These are phyloP conservation scores for Sporothrix variecibatus DNA, from an alignment of 2,329 filamentous ascomycete species.

Conservation along the genomic window DNA sequence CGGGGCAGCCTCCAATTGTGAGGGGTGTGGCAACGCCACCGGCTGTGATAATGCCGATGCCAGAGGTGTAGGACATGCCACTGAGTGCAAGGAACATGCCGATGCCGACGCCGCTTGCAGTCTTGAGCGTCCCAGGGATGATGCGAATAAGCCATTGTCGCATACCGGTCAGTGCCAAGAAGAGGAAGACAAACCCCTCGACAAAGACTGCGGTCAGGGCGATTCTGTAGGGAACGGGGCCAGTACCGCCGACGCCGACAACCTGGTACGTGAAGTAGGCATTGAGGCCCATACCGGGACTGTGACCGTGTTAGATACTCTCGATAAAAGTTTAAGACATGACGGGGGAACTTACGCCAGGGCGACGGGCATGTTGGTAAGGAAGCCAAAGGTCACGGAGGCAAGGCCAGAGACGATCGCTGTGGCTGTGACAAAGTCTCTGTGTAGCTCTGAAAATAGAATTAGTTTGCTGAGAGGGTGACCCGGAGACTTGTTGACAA, in stretches of 20 bases:
- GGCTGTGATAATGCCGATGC: slow-evolving; percentile 74
- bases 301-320: slow-evolving; percentile 35
- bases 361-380: slow-evolving; percentile 79
- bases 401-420: slow-evolving; percentile 76
- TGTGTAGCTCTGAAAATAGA: slow-evolving; percentile 57
- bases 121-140: slow-evolving; percentile 66
- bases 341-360: slow-evolving; percentile 58
- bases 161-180: slow-evolving; percentile 67
- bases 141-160: slow-evolving; percentile 71
- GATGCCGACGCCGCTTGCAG: slow-evolving; percentile 65
- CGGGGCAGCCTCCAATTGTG: slow-evolving; percentile 72
- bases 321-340: not conserved
- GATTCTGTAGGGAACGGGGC: slow-evolving; percentile 58
- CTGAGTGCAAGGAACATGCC: slow-evolving; percentile 65
- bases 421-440: slow-evolving; percentile 80
- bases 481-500: not conserved
- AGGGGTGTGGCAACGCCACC: slow-evolving; percentile 70
- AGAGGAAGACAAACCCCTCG: slow-evolving; percentile 65
- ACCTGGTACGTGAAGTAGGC: slow-evolving; percentile 70
- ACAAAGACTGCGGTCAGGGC: slow-evolving; percentile 66
- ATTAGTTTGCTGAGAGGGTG: too few relatives aligned
- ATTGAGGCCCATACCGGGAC: slow-evolving; percentile 68
- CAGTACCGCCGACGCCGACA: slow-evolving; percentile 60
- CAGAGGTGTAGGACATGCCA: slow-evolving; percentile 73
- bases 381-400: slow-evolving; percentile 74